phyloP scores from a whole-genome alignment of 176 grass and related monocot species.

The Aegilops bicornis region DNA sequence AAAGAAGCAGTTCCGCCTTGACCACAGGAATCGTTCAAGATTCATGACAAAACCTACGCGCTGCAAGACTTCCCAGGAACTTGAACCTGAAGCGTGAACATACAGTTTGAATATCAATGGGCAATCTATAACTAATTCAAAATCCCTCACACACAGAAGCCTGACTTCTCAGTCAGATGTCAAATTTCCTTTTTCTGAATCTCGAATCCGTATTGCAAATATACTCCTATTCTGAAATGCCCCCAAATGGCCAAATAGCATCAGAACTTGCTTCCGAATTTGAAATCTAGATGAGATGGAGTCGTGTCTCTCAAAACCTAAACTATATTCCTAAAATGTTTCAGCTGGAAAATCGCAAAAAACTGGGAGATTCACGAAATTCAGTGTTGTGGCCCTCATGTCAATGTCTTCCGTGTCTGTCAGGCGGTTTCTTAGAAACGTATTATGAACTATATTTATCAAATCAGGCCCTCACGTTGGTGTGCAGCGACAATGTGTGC shows the following conservation, averaged over 20 bases:
- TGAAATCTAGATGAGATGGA: not conserved
- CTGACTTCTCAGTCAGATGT: not conserved
- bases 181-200: not conserved
- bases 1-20: not conserved
- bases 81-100: not conserved
- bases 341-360: not conserved
- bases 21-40: not conserved
- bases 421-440: not conserved
- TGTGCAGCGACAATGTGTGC: not conserved
- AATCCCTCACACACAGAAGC: not conserved
- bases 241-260: no score
- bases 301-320: not conserved
- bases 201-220: not conserved
- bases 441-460: not conserved
- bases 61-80: not conserved
- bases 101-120: not conserved
- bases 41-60: not conserved
- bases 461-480: not conserved
- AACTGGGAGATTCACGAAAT: not conserved
- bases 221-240: no score
- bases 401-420: not conserved
- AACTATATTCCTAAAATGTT: not conserved
- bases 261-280: not conserved
- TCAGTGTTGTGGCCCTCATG: not conserved
- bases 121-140: not conserved